Evolutionary conservation across 257 asterid genomes (phyloP).

Genomic region (Scutellaria baicalensis): DNA sequence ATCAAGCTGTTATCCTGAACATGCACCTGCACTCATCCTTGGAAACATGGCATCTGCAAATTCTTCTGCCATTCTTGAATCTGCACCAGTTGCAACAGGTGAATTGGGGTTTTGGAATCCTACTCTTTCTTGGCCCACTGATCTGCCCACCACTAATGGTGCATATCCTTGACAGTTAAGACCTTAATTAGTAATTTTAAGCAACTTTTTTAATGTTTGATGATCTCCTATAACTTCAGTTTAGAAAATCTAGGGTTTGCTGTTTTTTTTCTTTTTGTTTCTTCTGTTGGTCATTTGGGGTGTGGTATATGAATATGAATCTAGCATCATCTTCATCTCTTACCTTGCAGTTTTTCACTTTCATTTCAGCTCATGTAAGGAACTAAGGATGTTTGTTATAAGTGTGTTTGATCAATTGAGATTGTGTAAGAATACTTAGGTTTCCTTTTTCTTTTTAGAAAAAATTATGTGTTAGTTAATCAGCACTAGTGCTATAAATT

Average conservation of each 20-base stretch:
- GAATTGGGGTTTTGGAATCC: slow-evolving; percentile 48
- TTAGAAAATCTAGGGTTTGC: slow-evolving; percentile 30
- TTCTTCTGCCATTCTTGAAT: slow-evolving; percentile 42
- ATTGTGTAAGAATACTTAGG: slow-evolving; percentile 21
- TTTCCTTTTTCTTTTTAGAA: not conserved
- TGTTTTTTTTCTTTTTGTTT: not conserved
- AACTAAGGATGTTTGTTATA: too few species aligned
- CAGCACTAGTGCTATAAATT: not conserved
- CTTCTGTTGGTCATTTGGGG: slow-evolving; percentile 17
- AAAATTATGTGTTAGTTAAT: not conserved
- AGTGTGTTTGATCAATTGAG: slow-evolving; percentile 18
- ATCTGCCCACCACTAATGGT: slow-evolving; percentile 49
- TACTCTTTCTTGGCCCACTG: slow-evolving; percentile 43
- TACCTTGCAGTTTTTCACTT: not conserved
- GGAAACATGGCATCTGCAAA: slow-evolving; percentile 32
- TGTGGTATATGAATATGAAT: slow-evolving; percentile 34
- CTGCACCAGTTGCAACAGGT: slow-evolving; percentile 45
- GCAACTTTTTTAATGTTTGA: not conserved
- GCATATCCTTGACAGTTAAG: slow-evolving; percentile 32
- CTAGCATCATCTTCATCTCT: slow-evolving; percentile 12
- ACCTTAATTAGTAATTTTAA: not conserved
- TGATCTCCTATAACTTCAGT: slow-evolving; percentile 1
- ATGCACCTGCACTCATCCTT: slow-evolving; percentile 22
- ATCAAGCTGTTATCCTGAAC: slow-evolving; percentile 26
- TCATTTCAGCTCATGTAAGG: not conserved